A percentile compares a stretch with the other conserved stretches of the same genome.
Conservation (phyloP, 192 early-diverging fungal species). For the Coemansia sp. region DNA sequence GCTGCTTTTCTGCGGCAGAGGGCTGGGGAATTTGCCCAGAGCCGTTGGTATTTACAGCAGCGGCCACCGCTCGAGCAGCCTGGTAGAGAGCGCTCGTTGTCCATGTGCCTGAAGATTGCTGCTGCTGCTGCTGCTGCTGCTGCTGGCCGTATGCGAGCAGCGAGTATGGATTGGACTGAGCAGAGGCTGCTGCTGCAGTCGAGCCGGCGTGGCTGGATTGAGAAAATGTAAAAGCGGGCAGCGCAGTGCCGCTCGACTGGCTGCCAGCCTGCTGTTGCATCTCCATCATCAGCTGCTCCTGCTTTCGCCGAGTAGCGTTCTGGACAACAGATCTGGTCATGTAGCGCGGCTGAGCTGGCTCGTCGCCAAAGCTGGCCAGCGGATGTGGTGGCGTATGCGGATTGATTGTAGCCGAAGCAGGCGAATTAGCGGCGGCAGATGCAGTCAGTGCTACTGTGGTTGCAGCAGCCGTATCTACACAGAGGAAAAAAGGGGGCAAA, state of each 20-base stretch:
- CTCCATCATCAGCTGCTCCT: slow-evolving; percentile 19
- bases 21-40: slow-evolving; percentile 2
- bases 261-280: background rate
- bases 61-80: slow-evolving; percentile 46
- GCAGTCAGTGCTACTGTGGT: slow-evolving; percentile 18
- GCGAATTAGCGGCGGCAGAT: slow-evolving; percentile 15
- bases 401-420: slow-evolving; percentile 21
- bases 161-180: slow-evolving; percentile 29
- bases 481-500: background rate
- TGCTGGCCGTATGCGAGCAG: slow-evolving; percentile 22
- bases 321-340: slow-evolving; percentile 51
- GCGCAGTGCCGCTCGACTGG: background rate
- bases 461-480: slow-evolving; percentile 12
- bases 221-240: slow-evolving; percentile 10
- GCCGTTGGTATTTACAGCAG: slow-evolving; percentile 11
- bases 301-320: slow-evolving; percentile 41
- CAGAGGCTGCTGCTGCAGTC: background rate
- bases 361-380: slow-evolving; percentile 5
- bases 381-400: slow-evolving; percentile 19
- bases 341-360: slow-evolving; percentile 39
- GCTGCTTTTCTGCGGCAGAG: slow-evolving; percentile 14
- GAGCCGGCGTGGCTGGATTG: slow-evolving; percentile 9
- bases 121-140: slow-evolving; percentile 19
- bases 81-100: slow-evolving; percentile 41
- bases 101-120: slow-evolving; percentile 17